These are phyloP conservation scores for Dysphania ambrosioides DNA, from an alignment of 148 eudicot species.

Conservation along the genomic window DNA sequence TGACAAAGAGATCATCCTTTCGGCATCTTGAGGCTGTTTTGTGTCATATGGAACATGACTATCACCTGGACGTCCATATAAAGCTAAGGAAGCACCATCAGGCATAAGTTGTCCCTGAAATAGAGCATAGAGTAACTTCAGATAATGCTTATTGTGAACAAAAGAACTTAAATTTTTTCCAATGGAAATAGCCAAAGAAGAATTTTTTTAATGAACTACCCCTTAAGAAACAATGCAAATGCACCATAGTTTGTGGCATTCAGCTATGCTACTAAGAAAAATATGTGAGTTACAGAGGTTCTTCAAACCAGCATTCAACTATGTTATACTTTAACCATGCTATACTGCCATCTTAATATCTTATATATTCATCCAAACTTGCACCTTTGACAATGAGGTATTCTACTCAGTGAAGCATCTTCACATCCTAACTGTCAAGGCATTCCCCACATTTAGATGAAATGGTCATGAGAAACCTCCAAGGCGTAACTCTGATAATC, in stretches of 20 bases:
- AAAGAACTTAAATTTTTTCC: not conserved
- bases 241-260: not conserved
- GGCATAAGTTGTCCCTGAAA: constrained; percentile 22
- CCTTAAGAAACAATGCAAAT: not conserved
- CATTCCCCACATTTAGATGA: not conserved
- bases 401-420: not conserved
- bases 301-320: not conserved
- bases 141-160: not conserved
- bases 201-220: not conserved
- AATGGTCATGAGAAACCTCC: not conserved
- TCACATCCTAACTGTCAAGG: not conserved
- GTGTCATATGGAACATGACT: constrained; percentile 25
- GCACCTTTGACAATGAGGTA: not conserved
- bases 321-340: not conserved
- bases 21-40: constrained; percentile 23
- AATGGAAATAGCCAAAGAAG: not conserved
- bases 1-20: constrained; percentile 21
- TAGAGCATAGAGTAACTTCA: not conserved
- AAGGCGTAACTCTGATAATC: not conserved
- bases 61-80: constrained; percentile 24
- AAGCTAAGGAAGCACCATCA: constrained; percentile 19
- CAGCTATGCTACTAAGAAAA: not conserved
- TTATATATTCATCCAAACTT: no score
- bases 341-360: no score
- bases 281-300: not conserved